Evolutionary conservation across 2,329 filamentous ascomycete species (phyloP), one percentile per base, ranked within the genome.

Genomic region (Sporothrix globosa): DNA sequence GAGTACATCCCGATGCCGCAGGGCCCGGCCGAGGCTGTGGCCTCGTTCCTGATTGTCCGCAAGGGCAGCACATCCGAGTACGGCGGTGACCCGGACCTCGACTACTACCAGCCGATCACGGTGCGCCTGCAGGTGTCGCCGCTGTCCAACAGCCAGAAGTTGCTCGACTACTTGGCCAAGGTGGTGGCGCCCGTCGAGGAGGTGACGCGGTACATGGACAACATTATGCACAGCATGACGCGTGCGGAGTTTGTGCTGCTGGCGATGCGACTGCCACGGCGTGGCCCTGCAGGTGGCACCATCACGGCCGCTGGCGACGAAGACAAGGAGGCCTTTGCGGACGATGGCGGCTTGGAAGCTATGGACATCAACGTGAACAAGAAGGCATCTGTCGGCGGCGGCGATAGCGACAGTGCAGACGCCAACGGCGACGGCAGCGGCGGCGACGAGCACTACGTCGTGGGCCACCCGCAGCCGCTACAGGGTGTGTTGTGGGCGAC

Each of bases 41-140:
- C 90, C 3, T 94, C 91, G 0, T 96, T 95, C 76, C 82, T 96
- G 13, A 88, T 94, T 71, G 90, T 92, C 6, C 88, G 91, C 65
- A 90, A 90, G 77, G 91, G 89, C 41, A 90, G 88, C 74, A 83
- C 82, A n/a, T 86, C 87, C 1, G 88, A 91, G 74, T 87, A 88
- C 71, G 84, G 86, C 70, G 87, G 86, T n/a, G 86, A 90, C 73
- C 87, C 86, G 0, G 80, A 83, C 10, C 79, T 90, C 14, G 89
- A 93, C 75, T 92, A 91, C 79, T 95, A 93, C 77, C 90, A 94
- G 74, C 91, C 92, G 1, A 85, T 94, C 39, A 90, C 85, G 0
- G 85, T 91, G 68, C 84, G 88, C 21, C 78, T 91, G 30, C 70
- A 73, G 70, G 70, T 67, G n/a, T 69, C 72, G 34, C 41, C 69